Evolutionary conservation across 257 asterid genomes (phyloP).

Genomic region (Thymus quinquecostatus): DNA sequence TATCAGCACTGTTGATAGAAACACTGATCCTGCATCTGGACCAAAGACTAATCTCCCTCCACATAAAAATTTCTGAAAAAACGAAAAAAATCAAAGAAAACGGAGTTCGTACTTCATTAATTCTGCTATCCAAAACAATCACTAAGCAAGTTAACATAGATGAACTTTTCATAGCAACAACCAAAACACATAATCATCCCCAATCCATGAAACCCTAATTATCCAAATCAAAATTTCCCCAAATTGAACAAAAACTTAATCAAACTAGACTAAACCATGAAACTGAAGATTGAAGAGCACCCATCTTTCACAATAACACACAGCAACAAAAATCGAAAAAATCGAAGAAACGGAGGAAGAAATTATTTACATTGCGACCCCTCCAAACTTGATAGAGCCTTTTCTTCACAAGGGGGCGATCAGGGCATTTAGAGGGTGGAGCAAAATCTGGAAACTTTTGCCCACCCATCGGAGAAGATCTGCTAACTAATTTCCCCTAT

Average conservation of each 20-base stretch:
- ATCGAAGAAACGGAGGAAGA: background rate
- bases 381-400: conserved; percentile 87
- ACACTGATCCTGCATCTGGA: conserved; percentile 69
- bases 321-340: background rate
- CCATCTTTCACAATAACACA: background rate
- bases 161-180: background rate
- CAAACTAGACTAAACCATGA: background rate
- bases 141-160: conserved; percentile 7
- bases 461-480: conserved; percentile 46
- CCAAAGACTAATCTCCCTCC: conserved; percentile 91
- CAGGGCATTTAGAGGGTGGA: conserved; percentile 49
- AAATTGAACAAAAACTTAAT: background rate
- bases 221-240: background rate
- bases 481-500: conserved; percentile 6
- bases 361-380: conserved; percentile 76
- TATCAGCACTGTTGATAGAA: conserved; percentile 61
- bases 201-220: conserved; percentile 19
- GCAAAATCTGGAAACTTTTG: conserved; percentile 50
- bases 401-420: conserved; percentile 51
- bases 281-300: background rate
- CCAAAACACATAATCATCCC: conserved; percentile 3
- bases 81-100: conserved; percentile 32
- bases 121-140: background rate
- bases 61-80: conserved; percentile 68
- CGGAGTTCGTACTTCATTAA: conserved; percentile 5